Conservation (phyloP, 1,284 basidiomycete genomes). For the Schizopora paradoxa region DNA sequence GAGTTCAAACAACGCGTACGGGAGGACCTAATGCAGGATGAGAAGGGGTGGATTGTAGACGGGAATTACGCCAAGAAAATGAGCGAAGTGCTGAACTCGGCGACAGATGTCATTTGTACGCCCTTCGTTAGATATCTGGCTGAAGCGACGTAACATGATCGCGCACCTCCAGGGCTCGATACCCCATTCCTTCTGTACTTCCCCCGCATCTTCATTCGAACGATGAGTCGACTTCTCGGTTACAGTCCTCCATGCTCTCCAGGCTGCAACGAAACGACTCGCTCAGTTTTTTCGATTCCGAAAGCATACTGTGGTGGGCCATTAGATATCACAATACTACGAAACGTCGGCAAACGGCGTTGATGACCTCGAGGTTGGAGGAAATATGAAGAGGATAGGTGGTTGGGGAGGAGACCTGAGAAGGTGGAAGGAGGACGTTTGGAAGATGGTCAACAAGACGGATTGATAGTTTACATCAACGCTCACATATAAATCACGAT, state of each 20-base stretch:
- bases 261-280: slow-evolving; percentile 43
- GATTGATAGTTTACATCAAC: too few relatives aligned
- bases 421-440: slow-evolving; percentile 33
- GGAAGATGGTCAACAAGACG: slow-evolving; percentile 30
- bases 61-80: slow-evolving; percentile 35
- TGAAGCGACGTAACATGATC: neutral
- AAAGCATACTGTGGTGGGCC: slow-evolving; percentile 59
- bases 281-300: slow-evolving; percentile 39
- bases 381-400: slow-evolving; percentile 41
- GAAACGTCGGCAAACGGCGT: slow-evolving; percentile 25
- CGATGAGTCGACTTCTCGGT: slow-evolving; percentile 43
- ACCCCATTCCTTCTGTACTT: slow-evolving; percentile 55
- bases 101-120: slow-evolving; percentile 60
- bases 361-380: slow-evolving; percentile 28
- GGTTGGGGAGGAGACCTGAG: slow-evolving; percentile 35
- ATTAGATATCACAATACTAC: slow-evolving; percentile 36
- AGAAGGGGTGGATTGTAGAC: slow-evolving; percentile 47
- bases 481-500: too few relatives aligned
- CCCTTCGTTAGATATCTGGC: slow-evolving; percentile 14
- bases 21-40: slow-evolving; percentile 24
- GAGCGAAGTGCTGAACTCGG: slow-evolving; percentile 30
- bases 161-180: slow-evolving; percentile 47
- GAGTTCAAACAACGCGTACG: slow-evolving; percentile 35
- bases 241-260: slow-evolving; percentile 39
- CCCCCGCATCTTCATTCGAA: slow-evolving; percentile 48